Evolutionary conservation across 2,329 filamentous ascomycete species (phyloP).

Genomic region (Claviceps maximensis): DNA sequence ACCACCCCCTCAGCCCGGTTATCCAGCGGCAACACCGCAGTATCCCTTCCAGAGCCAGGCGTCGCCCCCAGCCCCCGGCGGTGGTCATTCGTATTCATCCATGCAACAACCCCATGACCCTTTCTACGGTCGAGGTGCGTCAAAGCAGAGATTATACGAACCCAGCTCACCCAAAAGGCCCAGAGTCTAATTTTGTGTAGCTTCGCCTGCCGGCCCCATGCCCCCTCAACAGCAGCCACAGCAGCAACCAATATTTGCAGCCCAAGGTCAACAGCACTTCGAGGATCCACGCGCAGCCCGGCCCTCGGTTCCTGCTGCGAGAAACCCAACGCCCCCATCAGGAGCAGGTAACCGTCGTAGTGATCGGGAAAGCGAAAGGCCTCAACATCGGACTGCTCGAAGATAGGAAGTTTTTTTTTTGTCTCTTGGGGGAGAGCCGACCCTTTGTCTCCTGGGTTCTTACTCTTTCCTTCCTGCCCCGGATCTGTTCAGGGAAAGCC

Average conservation of each 20-base stretch:
- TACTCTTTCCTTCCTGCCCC: neutral
- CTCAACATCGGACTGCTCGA: slow-evolving; percentile 26
- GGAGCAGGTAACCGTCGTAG: slow-evolving; percentile 26
- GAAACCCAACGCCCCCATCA: slow-evolving; percentile 25
- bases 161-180: slow-evolving; percentile 6
- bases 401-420: slow-evolving; percentile 12
- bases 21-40: slow-evolving; percentile 17
- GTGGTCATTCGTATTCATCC: slow-evolving; percentile 19
- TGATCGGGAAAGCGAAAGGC: slow-evolving; percentile 29
- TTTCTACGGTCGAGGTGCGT: slow-evolving; percentile 49
- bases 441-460: slow-evolving; percentile 5
- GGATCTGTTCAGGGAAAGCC: neutral
- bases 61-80: slow-evolving; percentile 17
- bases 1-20: slow-evolving; percentile 18
- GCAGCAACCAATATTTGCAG: slow-evolving; percentile 24
- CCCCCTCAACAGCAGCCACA: slow-evolving; percentile 17
- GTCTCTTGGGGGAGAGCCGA: neutral
- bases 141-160: slow-evolving; percentile 15
- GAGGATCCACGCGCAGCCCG: slow-evolving; percentile 30
- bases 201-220: slow-evolving; percentile 34
- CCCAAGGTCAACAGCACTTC: slow-evolving; percentile 39
- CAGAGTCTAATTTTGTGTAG: slow-evolving; percentile 35
- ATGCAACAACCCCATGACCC: slow-evolving; percentile 32
- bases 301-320: slow-evolving; percentile 23
- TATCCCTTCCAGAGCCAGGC: slow-evolving; percentile 24